phyloP scores from a whole-genome alignment of 257 asterid genomes.

The Fraxinus americana region DNA sequence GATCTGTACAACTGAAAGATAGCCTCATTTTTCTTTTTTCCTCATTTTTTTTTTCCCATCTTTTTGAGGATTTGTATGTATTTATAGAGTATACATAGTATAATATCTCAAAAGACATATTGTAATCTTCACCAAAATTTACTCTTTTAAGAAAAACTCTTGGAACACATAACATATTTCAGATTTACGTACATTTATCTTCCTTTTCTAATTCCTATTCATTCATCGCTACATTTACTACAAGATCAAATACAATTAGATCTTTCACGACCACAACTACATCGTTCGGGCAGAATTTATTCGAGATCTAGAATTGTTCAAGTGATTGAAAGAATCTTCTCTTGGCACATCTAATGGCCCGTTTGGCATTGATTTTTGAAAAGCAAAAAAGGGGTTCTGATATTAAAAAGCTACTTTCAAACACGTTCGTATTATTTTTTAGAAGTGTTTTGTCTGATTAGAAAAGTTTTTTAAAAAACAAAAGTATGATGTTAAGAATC shows the following conservation, averaged over 20 bases:
- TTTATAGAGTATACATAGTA: constrained; percentile 14
- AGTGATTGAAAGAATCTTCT: not conserved
- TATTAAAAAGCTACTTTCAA: too few relatives aligned
- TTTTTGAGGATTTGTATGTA: not conserved
- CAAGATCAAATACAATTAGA: not conserved
- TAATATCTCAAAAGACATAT: not conserved
- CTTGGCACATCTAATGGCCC: too few relatives aligned
- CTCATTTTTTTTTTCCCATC: not conserved
- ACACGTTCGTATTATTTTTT: too few relatives aligned
- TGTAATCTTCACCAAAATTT: not conserved
- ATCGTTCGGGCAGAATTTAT: not conserved
- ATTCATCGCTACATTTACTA: too few relatives aligned
- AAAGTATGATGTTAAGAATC: not conserved
- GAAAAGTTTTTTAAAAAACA: too few relatives aligned
- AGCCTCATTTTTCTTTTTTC: not conserved
- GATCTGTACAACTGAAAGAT: constrained; percentile 29
- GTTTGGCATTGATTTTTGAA: too few relatives aligned
- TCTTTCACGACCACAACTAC: too few relatives aligned
- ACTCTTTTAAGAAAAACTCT: not conserved
- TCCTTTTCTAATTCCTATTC: not conserved
- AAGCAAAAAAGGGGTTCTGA: too few relatives aligned
- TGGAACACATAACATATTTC: too few relatives aligned
- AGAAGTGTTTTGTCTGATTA: too few relatives aligned
- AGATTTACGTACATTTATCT: too few relatives aligned
- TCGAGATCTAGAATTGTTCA: not conserved